phyloP scores from a whole-genome alignment of 1,284 basidiomycete genomes.

The Austroboletus rostrupii region DNA sequence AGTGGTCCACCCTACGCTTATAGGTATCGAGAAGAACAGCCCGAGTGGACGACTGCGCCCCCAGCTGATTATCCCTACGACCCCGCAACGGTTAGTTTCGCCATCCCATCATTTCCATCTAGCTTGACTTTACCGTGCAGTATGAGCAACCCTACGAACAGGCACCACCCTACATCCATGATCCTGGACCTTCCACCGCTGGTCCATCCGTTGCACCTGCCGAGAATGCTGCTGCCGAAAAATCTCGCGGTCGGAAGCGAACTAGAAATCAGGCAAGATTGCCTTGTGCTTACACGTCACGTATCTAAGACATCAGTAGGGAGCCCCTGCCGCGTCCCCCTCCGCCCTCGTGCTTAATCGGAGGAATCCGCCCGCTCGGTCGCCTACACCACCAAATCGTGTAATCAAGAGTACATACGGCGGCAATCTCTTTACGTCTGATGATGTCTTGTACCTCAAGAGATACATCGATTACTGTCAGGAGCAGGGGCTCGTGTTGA shows the following conservation, averaged over 20 bases:
- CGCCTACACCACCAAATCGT: slow-evolving; percentile 72
- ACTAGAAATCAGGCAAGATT: slow-evolving; percentile 48
- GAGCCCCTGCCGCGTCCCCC: slow-evolving; percentile 59
- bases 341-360: slow-evolving; percentile 59
- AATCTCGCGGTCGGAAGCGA: slow-evolving; percentile 59
- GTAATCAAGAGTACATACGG: slow-evolving; percentile 85
- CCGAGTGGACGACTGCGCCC: slow-evolving; percentile 41
- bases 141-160: slow-evolving; percentile 44
- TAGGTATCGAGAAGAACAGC: slow-evolving; percentile 55
- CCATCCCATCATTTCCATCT: neutral
- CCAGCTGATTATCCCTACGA: slow-evolving; percentile 55
- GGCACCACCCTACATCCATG: slow-evolving; percentile 45
- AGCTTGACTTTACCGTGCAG: slow-evolving; percentile 21
- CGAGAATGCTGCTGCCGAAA: slow-evolving; percentile 32
- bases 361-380: slow-evolving; percentile 63
- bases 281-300: neutral
- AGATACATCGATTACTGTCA: slow-evolving; percentile 84
- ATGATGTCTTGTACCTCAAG: slow-evolving; percentile 75
- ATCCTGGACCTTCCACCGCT: slow-evolving; percentile 42
- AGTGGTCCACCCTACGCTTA: slow-evolving; percentile 47
- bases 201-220: slow-evolving; percentile 26
- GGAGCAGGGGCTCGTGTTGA: slow-evolving; percentile 74
- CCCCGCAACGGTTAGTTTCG: slow-evolving; percentile 38
- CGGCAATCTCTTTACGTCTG: slow-evolving; percentile 76
- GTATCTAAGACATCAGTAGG: slow-evolving; percentile 28